These are phyloP conservation scores for Yamadazyma atmosphaerica DNA, from an alignment of 1,139 yeast genomes.

Conservation along the genomic window DNA sequence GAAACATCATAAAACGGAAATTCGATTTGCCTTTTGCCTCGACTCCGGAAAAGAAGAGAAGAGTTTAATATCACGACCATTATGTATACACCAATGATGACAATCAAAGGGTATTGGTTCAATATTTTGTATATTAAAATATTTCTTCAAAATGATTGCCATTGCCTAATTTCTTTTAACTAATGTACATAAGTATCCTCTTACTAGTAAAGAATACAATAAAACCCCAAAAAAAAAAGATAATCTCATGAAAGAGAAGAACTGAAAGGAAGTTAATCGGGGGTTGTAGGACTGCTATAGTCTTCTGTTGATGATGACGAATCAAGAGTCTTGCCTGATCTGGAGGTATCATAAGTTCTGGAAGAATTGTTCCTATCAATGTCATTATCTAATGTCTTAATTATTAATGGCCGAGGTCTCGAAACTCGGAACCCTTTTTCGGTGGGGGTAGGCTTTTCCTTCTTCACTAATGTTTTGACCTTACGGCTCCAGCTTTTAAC, in stretches of 20 bases:
- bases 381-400: slow-evolving; percentile 15
- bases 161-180: slow-evolving; percentile 5
- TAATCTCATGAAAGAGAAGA: neutral
- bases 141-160: no score
- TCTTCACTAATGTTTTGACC: neutral
- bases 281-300: neutral
- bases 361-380: slow-evolving; percentile 8
- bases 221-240: neutral
- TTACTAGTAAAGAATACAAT: no score
- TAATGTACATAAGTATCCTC: slow-evolving; percentile 5
- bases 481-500: neutral
- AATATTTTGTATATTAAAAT: slow-evolving; percentile 2
- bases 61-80: no score
- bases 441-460: slow-evolving; percentile 6
- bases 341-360: slow-evolving; percentile 4
- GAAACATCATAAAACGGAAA: slow-evolving; percentile 57
- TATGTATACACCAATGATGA: neutral
- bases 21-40: slow-evolving; percentile 21
- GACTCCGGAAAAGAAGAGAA: no score
- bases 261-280: neutral
- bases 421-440: slow-evolving; percentile 40
- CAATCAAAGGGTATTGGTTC: neutral
- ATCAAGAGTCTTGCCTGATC: neutral
- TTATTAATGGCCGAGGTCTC: slow-evolving; percentile 43
- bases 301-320: slow-evolving; percentile 1